These are phyloP conservation scores for Luffa acutangula DNA, from an alignment of 306 rosid genomes.

Conservation along the genomic window DNA sequence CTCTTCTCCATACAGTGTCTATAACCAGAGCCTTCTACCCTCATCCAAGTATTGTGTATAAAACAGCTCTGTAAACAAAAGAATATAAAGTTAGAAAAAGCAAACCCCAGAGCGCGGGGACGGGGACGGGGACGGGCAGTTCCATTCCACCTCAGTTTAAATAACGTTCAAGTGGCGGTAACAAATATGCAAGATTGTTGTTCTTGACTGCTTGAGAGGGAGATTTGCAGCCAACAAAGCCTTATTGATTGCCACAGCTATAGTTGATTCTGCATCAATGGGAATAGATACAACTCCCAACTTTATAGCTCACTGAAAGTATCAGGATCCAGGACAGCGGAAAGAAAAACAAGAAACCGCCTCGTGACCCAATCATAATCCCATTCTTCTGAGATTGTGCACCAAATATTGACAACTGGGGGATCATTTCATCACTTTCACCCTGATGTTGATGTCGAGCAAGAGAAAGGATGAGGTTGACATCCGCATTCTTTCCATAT, in stretches of 20 bases:
- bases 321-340: constrained; percentile 55
- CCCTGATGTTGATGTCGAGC: constrained; percentile 27
- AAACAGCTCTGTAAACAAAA: not conserved
- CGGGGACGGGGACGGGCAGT: not conserved
- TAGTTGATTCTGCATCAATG: not conserved
- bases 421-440: constrained; percentile 13
- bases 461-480: constrained; percentile 29
- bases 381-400: constrained; percentile 43
- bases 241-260: not conserved
- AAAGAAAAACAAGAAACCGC: constrained; percentile 54
- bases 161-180: not conserved
- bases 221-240: not conserved
- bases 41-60: not conserved
- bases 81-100: not conserved
- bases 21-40: not conserved
- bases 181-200: not conserved
- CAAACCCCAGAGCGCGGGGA: not conserved
- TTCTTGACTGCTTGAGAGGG: not conserved
- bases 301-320: constrained; percentile 57
- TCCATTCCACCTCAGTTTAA: not conserved
- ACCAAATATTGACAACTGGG: constrained; percentile 27
- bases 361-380: constrained; percentile 34
- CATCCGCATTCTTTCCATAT: constrained; percentile 50
- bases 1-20: not conserved
- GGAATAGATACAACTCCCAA: constrained; percentile 47